Base-by-base conservation (phyloP, 768 basidiomycete species). In the Gloeopeniophorella convolvens region DNA sequence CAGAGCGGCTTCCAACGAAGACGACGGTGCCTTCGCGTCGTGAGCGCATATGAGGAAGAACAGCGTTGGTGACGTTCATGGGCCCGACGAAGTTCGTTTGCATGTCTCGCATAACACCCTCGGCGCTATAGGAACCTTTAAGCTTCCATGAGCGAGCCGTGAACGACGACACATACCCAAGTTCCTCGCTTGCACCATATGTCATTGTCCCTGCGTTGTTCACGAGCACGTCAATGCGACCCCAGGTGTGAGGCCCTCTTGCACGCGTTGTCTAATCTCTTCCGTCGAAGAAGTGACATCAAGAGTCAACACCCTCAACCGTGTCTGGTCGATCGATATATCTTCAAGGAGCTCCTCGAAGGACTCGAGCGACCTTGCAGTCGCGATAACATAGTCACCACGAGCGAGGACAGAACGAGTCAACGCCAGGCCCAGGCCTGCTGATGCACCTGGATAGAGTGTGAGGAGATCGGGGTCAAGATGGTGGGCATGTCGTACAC, bases 31-130 rank as follows among this genome's bases (percentile, higher is more conserved):
- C 70, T 32, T 60, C 56, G 48, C 63, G 49, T 26, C 66, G 64
- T 42, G 59, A 51, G 24, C 70, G 66, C 65, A 72, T 65, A 56
- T 72, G 60, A 8, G 74, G 74, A 4, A 76, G 63, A 26, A 68
- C 60, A 26, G 74, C 72, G 52, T 69, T 69, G n/a, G 67, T 72
- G 31, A 72, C 67, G 51, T 73, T 73, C 31, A 76, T 62, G 4
- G 66, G 63, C 10, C 74, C 73, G 45, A 73, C 72, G 46, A 75
- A 65, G 54, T 75, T 75, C n/a, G 69, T 72, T 26, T 32, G n/a
- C 36, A 51, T 21, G 27, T 47, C 34, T 16, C n/a, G 33, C 50
- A 40, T 51, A 18, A 51, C 9, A 15, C 37, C 36, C 24, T 51
- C 48, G 15, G 28, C n/a, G 12, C 50, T 51, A 33, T 12, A 1